Percentiles rank a stretch among this genome's conserved stretches.
phyloP scores from a whole-genome alignment of 768 basidiomycete genomes.

The Mycena leptocephala region DNA sequence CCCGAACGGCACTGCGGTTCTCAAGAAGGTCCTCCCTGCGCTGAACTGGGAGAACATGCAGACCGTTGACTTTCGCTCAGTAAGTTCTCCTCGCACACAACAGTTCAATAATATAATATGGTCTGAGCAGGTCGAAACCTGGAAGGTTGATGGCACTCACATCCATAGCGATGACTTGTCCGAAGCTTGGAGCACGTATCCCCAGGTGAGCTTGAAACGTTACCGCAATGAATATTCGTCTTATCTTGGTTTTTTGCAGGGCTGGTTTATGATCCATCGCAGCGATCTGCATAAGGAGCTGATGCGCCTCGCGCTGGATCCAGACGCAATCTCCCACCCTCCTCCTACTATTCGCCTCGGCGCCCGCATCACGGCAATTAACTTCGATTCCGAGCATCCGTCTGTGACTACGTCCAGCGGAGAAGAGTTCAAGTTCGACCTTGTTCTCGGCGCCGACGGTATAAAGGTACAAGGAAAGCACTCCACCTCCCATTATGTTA shows the following conservation, averaged over 20 bases:
- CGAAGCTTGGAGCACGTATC: not conserved
- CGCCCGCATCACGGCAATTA: not conserved
- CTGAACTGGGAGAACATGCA: not conserved
- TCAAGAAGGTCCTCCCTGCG: conserved; percentile 2
- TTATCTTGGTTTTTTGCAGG: not conserved
- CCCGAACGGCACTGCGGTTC: conserved; percentile 11
- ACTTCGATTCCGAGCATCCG: not conserved
- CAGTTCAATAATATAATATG: not conserved
- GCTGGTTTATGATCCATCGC: conserved; percentile 27
- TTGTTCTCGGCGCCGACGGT: conserved; percentile 22
- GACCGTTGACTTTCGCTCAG: conserved; percentile 1
- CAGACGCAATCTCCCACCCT: not conserved
- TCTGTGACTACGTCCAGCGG: not conserved
- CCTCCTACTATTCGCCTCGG: conserved; percentile 17
- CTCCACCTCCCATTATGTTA: not conserved
- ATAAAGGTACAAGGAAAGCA: conserved; percentile 5
- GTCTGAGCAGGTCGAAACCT: not conserved
- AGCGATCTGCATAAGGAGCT: conserved; percentile 29
- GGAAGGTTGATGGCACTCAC: not conserved
- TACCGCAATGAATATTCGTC: not conserved
- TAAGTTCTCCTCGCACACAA: not conserved
- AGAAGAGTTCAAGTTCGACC: conserved; percentile 11
- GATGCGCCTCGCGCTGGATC: conserved; percentile 27
- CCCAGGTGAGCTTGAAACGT: not conserved
- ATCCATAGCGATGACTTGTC: not conserved